Evolutionary conservation across 768 basidiomycete species (phyloP).

Genomic region (Boletus rufocinnamomeus): DNA sequence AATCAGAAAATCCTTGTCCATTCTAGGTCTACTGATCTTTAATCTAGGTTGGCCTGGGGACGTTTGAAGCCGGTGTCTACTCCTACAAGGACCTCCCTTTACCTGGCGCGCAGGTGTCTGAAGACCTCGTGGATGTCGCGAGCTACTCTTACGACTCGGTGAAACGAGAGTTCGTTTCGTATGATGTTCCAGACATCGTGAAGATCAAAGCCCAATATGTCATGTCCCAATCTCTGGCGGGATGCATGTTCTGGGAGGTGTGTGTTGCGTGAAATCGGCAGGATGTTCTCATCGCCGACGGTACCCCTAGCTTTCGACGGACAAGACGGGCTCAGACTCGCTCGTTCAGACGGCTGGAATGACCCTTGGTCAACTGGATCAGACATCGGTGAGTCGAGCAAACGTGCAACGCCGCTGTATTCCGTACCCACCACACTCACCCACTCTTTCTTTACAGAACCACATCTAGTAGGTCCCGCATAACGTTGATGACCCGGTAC

Average conservation of each 20-base stretch:
- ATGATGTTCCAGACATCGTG: constrained; percentile 73
- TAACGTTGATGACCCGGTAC: background rate
- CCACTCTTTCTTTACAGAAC: constrained; percentile 39
- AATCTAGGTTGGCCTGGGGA: constrained; percentile 64
- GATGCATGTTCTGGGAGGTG: constrained; percentile 76
- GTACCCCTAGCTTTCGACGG: constrained; percentile 50
- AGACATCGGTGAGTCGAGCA: constrained; percentile 40
- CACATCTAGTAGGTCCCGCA: constrained; percentile 50
- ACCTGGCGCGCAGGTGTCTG: constrained; percentile 57
- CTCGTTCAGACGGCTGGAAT: constrained; percentile 52
- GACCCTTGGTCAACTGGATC: constrained; percentile 56
- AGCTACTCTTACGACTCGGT: constrained; percentile 75
- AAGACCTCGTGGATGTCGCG: constrained; percentile 69
- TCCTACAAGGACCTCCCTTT: constrained; percentile 76
- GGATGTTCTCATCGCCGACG: background rate
- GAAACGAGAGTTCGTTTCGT: constrained; percentile 71
- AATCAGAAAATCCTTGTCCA: constrained; percentile 16
- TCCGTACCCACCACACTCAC: background rate
- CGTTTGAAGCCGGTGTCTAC: constrained; percentile 44
- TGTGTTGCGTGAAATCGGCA: background rate
- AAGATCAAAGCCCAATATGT: constrained; percentile 70
- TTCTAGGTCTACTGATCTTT: constrained; percentile 2
- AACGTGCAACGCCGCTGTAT: background rate
- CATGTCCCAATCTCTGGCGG: constrained; percentile 56
- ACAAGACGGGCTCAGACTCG: constrained; percentile 59